Percentiles rank a stretch among this genome's conserved stretches.
phyloP scores from a whole-genome alignment of 208 protist species.

The Trypanosoma platydactyli region DNA sequence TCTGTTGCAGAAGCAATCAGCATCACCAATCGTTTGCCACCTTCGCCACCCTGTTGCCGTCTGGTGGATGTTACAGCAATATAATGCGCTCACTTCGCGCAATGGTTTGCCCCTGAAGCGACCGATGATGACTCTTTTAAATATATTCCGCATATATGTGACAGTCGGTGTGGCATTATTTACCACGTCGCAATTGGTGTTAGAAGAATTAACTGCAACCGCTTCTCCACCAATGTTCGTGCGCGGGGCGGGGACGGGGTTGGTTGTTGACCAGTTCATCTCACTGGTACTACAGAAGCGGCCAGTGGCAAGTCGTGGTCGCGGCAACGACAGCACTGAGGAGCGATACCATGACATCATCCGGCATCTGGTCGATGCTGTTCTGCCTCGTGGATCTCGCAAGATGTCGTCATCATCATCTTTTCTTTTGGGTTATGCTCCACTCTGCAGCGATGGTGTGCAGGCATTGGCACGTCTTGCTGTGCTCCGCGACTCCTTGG shows the following conservation, averaged over 20 bases:
- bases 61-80: constrained; percentile 18
- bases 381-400: not conserved
- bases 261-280: constrained; percentile 23
- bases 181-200: not conserved
- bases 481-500: constrained; percentile 30
- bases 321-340: not conserved
- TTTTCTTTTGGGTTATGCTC: constrained; percentile 29
- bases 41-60: constrained; percentile 24
- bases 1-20: not conserved
- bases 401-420: not conserved
- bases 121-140: constrained; percentile 20
- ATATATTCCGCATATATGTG: constrained; percentile 20
- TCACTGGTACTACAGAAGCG: constrained; percentile 1
- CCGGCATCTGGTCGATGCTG: constrained; percentile 18
- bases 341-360: constrained; percentile 13
- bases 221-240: not conserved
- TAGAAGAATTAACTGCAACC: not conserved
- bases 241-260: constrained; percentile 9
- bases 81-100: not conserved
- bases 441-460: constrained; percentile 17
- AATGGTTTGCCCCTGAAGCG: not conserved
- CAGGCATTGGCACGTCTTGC: constrained; percentile 27
- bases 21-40: not conserved
- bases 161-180: constrained; percentile 19
- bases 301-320: not conserved